These are phyloP conservation scores for Erythrophleum fordii DNA, from an alignment of 306 rosid species.

Conservation along the genomic window DNA sequence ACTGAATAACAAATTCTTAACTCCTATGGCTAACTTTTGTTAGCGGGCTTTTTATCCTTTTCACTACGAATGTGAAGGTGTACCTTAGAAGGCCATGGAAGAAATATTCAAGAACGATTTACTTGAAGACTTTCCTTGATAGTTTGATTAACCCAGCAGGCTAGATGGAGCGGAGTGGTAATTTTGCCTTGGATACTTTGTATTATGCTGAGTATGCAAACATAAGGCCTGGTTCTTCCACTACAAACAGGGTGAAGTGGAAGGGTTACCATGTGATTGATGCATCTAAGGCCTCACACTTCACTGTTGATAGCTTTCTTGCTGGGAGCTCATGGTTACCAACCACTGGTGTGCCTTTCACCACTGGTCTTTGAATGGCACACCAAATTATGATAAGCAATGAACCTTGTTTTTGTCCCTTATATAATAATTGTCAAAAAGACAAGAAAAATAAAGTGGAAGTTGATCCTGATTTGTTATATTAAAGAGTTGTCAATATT, in stretches of 20 bases:
- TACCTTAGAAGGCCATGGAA: constrained; percentile 77
- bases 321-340: constrained; percentile 72
- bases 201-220: constrained; percentile 69
- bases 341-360: constrained; percentile 66
- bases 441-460: not conserved
- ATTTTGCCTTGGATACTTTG: constrained; percentile 64
- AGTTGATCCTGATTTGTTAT: not conserved
- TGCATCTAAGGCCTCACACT: constrained; percentile 67
- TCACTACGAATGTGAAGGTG: constrained; percentile 45
- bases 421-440: not conserved
- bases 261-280: constrained; percentile 58
- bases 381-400: not conserved
- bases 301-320: constrained; percentile 59
- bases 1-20: too few relatives aligned
- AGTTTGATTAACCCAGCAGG: constrained; percentile 61
- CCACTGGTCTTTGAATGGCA: constrained; percentile 47
- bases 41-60: too few relatives aligned
- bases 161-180: constrained; percentile 73
- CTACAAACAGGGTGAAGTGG: constrained; percentile 63
- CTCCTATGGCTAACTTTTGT: too few relatives aligned
- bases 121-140: constrained; percentile 61
- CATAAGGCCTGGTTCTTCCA: constrained; percentile 62
- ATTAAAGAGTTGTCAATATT: not conserved
- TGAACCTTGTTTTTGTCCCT: too few relatives aligned
- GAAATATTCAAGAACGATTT: constrained; percentile 58